Base-by-base conservation (phyloP, 2,329 filamentous ascomycete genomes). In the Colletotrichum trifolii region DNA sequence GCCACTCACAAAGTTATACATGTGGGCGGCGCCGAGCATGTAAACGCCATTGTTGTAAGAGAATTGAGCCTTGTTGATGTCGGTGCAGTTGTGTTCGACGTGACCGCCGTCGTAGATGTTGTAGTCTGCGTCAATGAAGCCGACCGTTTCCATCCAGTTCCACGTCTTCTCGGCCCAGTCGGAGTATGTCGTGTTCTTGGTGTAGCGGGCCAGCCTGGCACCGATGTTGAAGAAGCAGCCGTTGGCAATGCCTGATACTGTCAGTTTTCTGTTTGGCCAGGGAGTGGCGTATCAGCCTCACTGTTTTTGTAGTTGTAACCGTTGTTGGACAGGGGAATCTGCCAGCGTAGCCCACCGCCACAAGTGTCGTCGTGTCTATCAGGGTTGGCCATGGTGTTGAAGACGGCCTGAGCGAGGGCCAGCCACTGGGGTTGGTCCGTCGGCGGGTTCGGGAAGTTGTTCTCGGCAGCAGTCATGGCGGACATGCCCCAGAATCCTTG, bases 221-320 rank as follows among this genome's bases (percentile, higher is more conserved):
- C 84, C 87, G 8, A 90, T 76, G 69, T 90, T 88, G 78, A 90
- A 89, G 73, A 89, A 88, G 69, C 83, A 85, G 53, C 84, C 87
- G 68, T 88, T 89, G 6, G 87, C 85, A 67, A 89, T 85, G 35
- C 83, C 72, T 84, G 82, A 4, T 2, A 12, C 7, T 2, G 55
- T 38, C 54, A 71, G 46, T 40, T 9, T 2, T 8, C 6, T 2
- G 5, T 10, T 36, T 25, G 25, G 25, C 11, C 6, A 6, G 6
- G 10, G 10, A 15, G 25, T 48, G 13, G 1, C 35, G 1, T 6
- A 4, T 4, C 6, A 3, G 39, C 73, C 83, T 55, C 54, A 72
- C 81, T 84, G 73, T 89, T 89, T 76, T 89, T 96, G 81, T 94
- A 94, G 72, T 89, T 85, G 75, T 92, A 96, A 17, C 92, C 92